Evolutionary conservation across 148 eudicot species (phyloP).

Genomic region (Dianthus caryophyllus): DNA sequence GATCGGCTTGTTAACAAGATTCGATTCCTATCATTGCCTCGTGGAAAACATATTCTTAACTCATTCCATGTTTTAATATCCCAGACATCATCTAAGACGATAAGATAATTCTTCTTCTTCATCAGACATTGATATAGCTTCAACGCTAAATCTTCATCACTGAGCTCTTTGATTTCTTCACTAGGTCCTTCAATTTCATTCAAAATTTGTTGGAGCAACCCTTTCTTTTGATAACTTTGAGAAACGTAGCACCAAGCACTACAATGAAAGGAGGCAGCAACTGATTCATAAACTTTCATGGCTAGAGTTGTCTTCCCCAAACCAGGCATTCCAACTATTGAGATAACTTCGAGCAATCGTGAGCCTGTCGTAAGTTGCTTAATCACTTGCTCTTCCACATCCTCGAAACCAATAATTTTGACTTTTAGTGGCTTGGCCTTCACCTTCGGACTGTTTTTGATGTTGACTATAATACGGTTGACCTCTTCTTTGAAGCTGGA

Average conservation of each 20-base stretch:
- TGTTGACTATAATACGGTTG: too few relatives aligned
- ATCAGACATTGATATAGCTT: slow-evolving; percentile 6
- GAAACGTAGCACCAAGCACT: slow-evolving; percentile 9
- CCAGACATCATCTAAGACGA: slow-evolving; percentile 13
- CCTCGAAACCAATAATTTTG: too few relatives aligned
- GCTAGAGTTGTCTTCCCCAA: slow-evolving; percentile 6
- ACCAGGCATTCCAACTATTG: slow-evolving; percentile 9
- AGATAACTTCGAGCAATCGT: background rate
- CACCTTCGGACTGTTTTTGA: too few relatives aligned
- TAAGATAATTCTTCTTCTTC: slow-evolving; percentile 11
- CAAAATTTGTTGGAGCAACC: background rate
- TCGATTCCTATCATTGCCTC: background rate
- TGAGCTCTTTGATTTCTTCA: background rate
- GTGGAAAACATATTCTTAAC: slow-evolving; percentile 8
- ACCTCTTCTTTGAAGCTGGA: too few relatives aligned
- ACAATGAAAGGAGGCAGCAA: background rate
- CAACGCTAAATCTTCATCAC: background rate
- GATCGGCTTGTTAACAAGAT: slow-evolving; percentile 5
- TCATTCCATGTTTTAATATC: slow-evolving; percentile 1
- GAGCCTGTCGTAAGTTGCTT: background rate
- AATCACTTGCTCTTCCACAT: background rate
- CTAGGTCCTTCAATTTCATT: background rate
- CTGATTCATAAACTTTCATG: background rate
- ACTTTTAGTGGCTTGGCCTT: too few relatives aligned
- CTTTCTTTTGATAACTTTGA: background rate